Base-by-base conservation (phyloP, 768 basidiomycete species). In the Pholiota microspora region DNA sequence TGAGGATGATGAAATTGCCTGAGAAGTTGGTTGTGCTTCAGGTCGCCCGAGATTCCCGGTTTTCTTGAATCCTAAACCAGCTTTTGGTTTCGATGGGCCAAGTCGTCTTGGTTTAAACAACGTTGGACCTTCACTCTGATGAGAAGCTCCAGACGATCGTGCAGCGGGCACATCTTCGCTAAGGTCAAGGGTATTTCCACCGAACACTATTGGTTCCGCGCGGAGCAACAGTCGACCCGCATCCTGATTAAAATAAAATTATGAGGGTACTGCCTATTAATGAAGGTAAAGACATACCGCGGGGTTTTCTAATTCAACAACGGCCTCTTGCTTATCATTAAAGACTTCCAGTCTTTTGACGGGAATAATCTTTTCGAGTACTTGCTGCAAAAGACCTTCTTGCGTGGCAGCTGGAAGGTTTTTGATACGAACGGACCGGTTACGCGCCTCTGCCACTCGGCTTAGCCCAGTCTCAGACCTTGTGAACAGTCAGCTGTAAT, bases 381-480 rank as follows among this genome's bases (percentile, higher is more conserved):
- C 73, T 74, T 98, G 97, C 62, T 99, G 96, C 23, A 99, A 70
- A 1, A 98, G 73, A 2, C 91, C 96, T 65, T 98, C 97, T 65
- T 97, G 92, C 4, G 92, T 85, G 8, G 74, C 82, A 2, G 80
- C 64, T 13, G 92, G 92, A 18, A 99, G 77, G 48, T 86, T 86
- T 18, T 77, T 81, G 49, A 98, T 73, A 7, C 89, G 84, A 7
- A 98, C 77, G 16, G 89, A 90, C 15, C 92, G 84, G 57, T 75
- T 84, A 45, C 80, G 81, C 5, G 75, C 69, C 51, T 88, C 91
- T 10, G 77, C 80, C 36, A 72, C 68, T 59, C 74, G 73, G 40
- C 80, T 81, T 34, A 83, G 70, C 1, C 86, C 86, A 58, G 77
- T 82, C 23, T 83, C 85, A n/a, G 79, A 68, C 53, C 68, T 71